A percentile compares a stretch with the other conserved stretches of the same genome.
These are phyloP conservation scores for Mycena kentingensis DNA, from an alignment of 768 basidiomycete species.

Conservation along the genomic window DNA sequence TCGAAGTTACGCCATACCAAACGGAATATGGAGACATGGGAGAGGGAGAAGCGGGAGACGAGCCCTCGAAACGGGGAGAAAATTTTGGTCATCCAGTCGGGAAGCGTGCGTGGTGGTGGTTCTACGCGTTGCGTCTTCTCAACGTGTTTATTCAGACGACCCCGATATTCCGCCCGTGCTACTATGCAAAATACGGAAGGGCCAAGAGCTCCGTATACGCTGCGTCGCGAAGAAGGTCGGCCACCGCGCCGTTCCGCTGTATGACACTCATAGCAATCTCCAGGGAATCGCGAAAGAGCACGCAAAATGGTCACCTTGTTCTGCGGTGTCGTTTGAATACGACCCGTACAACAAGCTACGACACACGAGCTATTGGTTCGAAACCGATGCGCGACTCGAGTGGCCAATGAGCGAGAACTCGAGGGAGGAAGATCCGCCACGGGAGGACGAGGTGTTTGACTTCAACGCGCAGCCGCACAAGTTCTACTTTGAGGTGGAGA, in stretches of 20 bases:
- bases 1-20: constrained; percentile 57
- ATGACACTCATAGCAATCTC: constrained; percentile 5
- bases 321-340: constrained; percentile 94
- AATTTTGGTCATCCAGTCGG: constrained; percentile 84
- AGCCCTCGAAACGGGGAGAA: constrained; percentile 70
- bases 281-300: constrained; percentile 98
- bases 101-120: constrained; percentile 55
- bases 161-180: constrained; percentile 67
- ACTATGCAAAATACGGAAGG: constrained; percentile 90
- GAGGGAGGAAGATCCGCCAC: constrained; percentile 75
- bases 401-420: constrained; percentile 93
- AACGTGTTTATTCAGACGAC: constrained; percentile 53
- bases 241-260: not conserved
- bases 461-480: constrained; percentile 84
- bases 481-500: constrained; percentile 95
- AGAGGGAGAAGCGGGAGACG: constrained; percentile 60
- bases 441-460: constrained; percentile 85
- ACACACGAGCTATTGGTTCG: constrained; percentile 95
- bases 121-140: constrained; percentile 7
- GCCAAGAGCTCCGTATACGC: constrained; percentile 82
- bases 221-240: constrained; percentile 92
- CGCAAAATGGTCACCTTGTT: constrained; percentile 98
- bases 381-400: constrained; percentile 75
- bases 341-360: constrained; percentile 97
- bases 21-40: constrained; percentile 29